These are phyloP conservation scores for Friedmanniomyces simplex DNA, from an alignment of 495 filamentous ascomycete species.

Conservation along the genomic window DNA sequence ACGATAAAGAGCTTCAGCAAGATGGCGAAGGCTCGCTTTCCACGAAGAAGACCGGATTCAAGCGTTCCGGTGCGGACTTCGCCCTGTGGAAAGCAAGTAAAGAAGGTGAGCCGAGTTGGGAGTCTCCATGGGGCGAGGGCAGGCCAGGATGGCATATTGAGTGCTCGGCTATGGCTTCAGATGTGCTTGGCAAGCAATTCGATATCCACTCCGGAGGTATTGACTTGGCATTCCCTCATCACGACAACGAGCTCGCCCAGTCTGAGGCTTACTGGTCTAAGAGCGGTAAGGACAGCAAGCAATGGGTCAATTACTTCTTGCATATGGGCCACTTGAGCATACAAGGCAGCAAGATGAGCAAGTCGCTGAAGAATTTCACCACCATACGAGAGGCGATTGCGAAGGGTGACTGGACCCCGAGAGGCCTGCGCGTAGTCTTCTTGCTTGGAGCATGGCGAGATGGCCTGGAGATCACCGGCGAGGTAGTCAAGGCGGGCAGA, in stretches of 20 bases:
- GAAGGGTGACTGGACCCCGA: constrained; percentile 65
- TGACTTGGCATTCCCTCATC: constrained; percentile 89
- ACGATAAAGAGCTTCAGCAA: constrained; percentile 68
- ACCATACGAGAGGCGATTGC: constrained; percentile 78
- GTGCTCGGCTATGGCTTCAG: constrained; percentile 92
- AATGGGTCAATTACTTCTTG: constrained; percentile 93
- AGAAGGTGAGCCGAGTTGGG: constrained; percentile 85
- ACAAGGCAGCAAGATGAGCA: constrained; percentile 87
- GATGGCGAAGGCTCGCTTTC: constrained; percentile 84
- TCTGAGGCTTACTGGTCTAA: constrained; percentile 72
- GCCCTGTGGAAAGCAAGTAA: constrained; percentile 92
- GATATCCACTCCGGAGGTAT: constrained; percentile 93
- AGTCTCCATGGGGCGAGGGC: constrained; percentile 74
- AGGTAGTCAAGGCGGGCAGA: constrained; percentile 59
- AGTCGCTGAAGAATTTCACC: constrained; percentile 94
- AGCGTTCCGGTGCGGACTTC: constrained; percentile 71
- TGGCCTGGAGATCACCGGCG: constrained; percentile 80
- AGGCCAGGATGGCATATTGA: constrained; percentile 97
- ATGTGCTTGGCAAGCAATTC: constrained; percentile 67
- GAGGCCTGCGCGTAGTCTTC: constrained; percentile 77
- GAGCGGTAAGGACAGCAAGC: constrained; percentile 27
- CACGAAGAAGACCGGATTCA: constrained; percentile 49
- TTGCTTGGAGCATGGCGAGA: constrained; percentile 82
- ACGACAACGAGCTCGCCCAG: constrained; percentile 93
- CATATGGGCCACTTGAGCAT: constrained; percentile 95